Conservation (phyloP, 179 eudicot species). For the Corrigiola litoralis region DNA sequence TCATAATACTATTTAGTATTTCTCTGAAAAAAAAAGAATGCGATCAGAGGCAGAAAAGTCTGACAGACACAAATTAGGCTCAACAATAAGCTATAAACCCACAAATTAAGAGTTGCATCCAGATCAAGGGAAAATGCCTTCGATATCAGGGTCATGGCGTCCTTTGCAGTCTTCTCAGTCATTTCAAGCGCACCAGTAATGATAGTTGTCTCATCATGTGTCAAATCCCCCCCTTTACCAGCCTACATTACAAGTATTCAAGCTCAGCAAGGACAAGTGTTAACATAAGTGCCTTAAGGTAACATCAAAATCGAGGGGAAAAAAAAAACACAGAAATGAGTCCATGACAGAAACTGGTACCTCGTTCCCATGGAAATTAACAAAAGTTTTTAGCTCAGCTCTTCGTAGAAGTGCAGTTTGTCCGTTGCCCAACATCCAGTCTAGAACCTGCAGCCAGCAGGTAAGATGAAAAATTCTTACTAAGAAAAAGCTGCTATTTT, state of each 20-base stretch:
- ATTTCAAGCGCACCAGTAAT: constrained; percentile 91
- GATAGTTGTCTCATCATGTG: constrained; percentile 96
- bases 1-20: constrained; percentile 76
- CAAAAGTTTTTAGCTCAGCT: constrained; percentile 94
- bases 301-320: background rate
- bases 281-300: background rate
- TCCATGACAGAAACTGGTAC: constrained; percentile 27
- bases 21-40: constrained; percentile 46
- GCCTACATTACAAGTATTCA: constrained; percentile 42
- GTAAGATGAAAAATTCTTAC: background rate
- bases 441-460: constrained; percentile 57
- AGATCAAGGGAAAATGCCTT: constrained; percentile 99
- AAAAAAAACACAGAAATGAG: background rate
- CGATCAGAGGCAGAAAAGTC: constrained; percentile 27
- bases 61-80: constrained; percentile 15
- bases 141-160: constrained; percentile 94
- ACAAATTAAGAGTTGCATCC: constrained; percentile 96
- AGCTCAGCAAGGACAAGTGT: background rate
- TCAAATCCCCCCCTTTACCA: constrained; percentile 96
- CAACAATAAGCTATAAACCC: constrained; percentile 48
- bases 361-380: constrained; percentile 95
- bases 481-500: background rate
- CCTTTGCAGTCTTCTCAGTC: constrained; percentile 93
- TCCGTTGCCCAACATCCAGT: constrained; percentile 97
- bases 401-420: constrained; percentile 81